Evolutionary conservation across 805 yeast species (phyloP).

Genomic region (Grigorovia transvaalensis): DNA sequence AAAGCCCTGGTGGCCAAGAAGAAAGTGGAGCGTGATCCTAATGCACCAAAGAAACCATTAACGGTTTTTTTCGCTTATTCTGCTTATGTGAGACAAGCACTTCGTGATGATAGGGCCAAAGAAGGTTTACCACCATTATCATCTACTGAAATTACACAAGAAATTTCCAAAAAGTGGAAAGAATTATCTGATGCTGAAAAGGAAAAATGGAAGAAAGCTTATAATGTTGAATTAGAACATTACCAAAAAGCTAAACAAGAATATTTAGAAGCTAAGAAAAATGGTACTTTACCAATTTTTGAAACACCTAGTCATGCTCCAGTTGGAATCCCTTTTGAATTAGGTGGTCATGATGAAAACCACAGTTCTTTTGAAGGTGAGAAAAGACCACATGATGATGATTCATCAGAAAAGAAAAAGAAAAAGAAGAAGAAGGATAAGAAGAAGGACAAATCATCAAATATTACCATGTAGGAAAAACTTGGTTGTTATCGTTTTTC

Average conservation of each 20-base stretch:
- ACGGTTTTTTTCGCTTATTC: conserved; percentile 78
- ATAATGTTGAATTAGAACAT: conserved; percentile 33
- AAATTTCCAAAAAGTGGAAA: conserved; percentile 74
- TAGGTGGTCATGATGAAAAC: conserved; percentile 12
- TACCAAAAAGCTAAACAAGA: conserved; percentile 38
- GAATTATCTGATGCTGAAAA: conserved; percentile 59
- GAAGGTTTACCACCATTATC: conserved; percentile 53
- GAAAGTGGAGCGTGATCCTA: conserved; percentile 65
- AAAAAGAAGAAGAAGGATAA: conserved; percentile 46
- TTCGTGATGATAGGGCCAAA: conserved; percentile 56
- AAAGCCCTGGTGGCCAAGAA: conserved; percentile 27
- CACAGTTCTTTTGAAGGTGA: conserved; percentile 19
- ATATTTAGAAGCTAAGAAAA: conserved; percentile 38
- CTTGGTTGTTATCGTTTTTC: too few relatives aligned
- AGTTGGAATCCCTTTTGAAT: conserved; percentile 31
- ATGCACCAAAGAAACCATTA: conserved; percentile 91
- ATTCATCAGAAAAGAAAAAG: conserved; percentile 33
- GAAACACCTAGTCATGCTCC: conserved; percentile 32
- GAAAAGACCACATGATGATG: conserved; percentile 31
- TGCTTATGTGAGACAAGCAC: conserved; percentile 57
- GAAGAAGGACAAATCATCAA: conserved; percentile 33
- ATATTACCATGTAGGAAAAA: background rate
- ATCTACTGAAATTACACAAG: conserved; percentile 69
- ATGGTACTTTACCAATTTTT: conserved; percentile 24
- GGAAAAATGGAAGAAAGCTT: conserved; percentile 56